Percentiles rank a stretch among this genome's conserved stretches.
Evolutionary conservation across 2,329 filamentous ascomycete genomes (phyloP).

Genomic region (Teratosphaeriaceae sp.): DNA sequence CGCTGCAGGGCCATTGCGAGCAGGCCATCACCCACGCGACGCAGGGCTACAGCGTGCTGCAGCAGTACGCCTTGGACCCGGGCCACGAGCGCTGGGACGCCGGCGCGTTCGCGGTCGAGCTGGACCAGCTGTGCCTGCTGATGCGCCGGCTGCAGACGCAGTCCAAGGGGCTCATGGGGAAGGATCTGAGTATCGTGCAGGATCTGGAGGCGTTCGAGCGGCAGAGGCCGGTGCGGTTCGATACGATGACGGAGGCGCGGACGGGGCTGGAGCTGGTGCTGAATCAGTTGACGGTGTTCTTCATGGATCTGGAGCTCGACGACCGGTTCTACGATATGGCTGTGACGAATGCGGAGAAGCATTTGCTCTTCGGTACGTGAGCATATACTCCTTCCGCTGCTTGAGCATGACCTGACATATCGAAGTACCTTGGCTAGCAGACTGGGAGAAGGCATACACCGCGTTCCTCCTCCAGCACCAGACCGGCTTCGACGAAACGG

Average conservation of each 20-base stretch:
- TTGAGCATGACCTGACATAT: no score
- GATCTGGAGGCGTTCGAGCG: conserved; percentile 3
- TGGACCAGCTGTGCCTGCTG: conserved; percentile 16
- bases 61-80: conserved; percentile 15
- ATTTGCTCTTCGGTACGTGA: conserved; percentile 9
- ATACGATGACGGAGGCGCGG: conserved; percentile 12
- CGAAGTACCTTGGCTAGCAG: conserved; percentile 13
- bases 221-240: conserved; percentile 11
- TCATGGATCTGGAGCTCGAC: conserved; percentile 19
- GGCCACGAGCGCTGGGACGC: conserved; percentile 13
- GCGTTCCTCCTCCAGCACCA: conserved; percentile 10
- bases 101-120: conserved; percentile 16
- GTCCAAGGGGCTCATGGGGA: conserved; percentile 17
- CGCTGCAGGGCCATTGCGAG: conserved; percentile 19
- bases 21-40: conserved; percentile 20
- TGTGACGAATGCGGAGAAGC: conserved; percentile 16
- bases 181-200: conserved; percentile 9
- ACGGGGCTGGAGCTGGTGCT: conserved; percentile 14
- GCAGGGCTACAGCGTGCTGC: conserved; percentile 18
- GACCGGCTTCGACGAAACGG: conserved; percentile 6
- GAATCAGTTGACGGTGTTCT: conserved; percentile 16
- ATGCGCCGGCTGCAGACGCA: conserved; percentile 18
- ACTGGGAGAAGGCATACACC: conserved; percentile 18
- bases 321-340: conserved; percentile 20
- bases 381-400: no score